Evolutionary conservation across 805 yeast genomes (phyloP).

Genomic region (Sugiyamaella marilandica): DNA sequence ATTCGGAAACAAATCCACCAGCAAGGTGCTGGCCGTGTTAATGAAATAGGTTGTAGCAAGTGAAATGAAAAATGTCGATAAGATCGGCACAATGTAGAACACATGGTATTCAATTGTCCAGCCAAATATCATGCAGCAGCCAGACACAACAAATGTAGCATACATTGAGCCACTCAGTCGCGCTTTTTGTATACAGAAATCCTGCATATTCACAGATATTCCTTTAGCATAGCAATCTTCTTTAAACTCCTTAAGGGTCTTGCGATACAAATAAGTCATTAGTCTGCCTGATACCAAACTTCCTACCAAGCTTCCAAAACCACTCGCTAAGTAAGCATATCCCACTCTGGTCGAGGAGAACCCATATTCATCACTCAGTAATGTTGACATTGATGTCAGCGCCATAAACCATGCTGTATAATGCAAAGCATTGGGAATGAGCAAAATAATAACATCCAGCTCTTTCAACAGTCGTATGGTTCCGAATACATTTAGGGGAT

Average conservation of each 20-base stretch:
- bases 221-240: constrained; percentile 25
- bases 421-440: constrained; percentile 57
- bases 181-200: constrained; percentile 52
- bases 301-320: constrained; percentile 59
- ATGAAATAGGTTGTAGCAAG: constrained; percentile 54
- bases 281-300: constrained; percentile 54
- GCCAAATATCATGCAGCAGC: constrained; percentile 53
- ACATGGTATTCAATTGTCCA: constrained; percentile 59
- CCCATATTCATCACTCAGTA: constrained; percentile 46
- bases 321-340: constrained; percentile 68
- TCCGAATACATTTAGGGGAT: constrained; percentile 7
- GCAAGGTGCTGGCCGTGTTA: constrained; percentile 51
- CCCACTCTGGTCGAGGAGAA: constrained; percentile 59
- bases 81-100: constrained; percentile 47
- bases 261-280: constrained; percentile 26
- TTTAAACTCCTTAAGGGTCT: constrained; percentile 8
- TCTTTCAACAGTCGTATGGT: constrained; percentile 11
- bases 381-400: constrained; percentile 50
- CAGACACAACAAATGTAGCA: constrained; percentile 40
- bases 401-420: constrained; percentile 68
- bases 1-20: constrained; percentile 72
- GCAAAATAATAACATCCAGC: constrained; percentile 40
- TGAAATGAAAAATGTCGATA: constrained; percentile 55
- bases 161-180: constrained; percentile 46
- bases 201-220: constrained; percentile 32